phyloP scores from a whole-genome alignment of 2,329 filamentous ascomycete genomes.

The Fusarium cyanostomum region DNA sequence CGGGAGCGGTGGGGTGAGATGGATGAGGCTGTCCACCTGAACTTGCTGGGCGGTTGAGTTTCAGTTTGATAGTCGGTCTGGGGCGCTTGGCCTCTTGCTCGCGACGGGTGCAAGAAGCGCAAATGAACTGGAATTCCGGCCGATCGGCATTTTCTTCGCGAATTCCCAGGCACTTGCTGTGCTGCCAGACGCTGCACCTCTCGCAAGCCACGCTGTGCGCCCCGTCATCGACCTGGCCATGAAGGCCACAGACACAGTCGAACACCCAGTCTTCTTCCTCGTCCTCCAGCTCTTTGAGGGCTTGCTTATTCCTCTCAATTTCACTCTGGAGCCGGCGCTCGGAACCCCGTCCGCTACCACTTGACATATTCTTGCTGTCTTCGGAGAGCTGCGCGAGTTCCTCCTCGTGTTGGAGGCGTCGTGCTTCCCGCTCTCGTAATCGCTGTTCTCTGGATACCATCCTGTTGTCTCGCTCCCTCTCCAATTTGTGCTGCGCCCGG shows the following conservation, averaged over 20 bases:
- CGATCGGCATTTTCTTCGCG: conserved; percentile 80
- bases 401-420: conserved; percentile 84
- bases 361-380: conserved; percentile 70
- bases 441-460: conserved; percentile 87
- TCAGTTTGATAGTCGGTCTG: conserved; percentile 62
- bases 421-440: conserved; percentile 84
- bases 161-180: conserved; percentile 90
- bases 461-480: conserved; percentile 80
- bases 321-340: conserved; percentile 83
- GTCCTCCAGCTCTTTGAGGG: conserved; percentile 73
- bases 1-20: conserved; percentile 14
- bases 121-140: conserved; percentile 89
- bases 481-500: conserved; percentile 65
- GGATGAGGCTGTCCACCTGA: conserved; percentile 11
- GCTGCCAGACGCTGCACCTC: conserved; percentile 94
- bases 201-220: conserved; percentile 95
- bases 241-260: conserved; percentile 89
- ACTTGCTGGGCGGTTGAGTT: conserved; percentile 48
- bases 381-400: conserved; percentile 83
- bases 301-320: conserved; percentile 81
- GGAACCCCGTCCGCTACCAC: conserved; percentile 71
- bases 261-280: conserved; percentile 94
- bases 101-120: conserved; percentile 77
- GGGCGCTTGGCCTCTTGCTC: conserved; percentile 70
- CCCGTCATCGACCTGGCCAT: conserved; percentile 94